Percentiles rank a stretch among this genome's conserved stretches.
phyloP scores from a whole-genome alignment of 352 stramenopile species.

The Phytopythium sindhum region DNA sequence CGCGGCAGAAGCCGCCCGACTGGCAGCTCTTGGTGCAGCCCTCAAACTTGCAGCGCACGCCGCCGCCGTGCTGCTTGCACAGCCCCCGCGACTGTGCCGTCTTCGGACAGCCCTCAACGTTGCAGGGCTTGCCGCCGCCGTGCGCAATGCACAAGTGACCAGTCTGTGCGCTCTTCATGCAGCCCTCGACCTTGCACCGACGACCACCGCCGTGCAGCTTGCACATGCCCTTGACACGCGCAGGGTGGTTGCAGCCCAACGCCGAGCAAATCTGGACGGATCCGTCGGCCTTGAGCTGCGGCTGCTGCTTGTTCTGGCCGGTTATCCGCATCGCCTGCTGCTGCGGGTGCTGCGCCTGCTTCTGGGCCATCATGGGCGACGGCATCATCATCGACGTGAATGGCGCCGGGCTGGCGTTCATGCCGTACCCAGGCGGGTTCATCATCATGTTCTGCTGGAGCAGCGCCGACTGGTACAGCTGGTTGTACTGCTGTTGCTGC shows the following conservation, averaged over 20 bases:
- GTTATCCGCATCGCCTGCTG: conserved; percentile 36
- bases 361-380: conserved; percentile 34
- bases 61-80: conserved; percentile 84
- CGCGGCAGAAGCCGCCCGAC: conserved; percentile 80
- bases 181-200: conserved; percentile 84
- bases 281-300: conserved; percentile 40
- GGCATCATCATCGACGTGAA: conserved; percentile 68
- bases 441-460: conserved; percentile 53
- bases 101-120: conserved; percentile 82
- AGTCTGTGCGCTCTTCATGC: conserved; percentile 86
- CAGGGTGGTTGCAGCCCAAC: conserved; percentile 73
- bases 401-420: conserved; percentile 34
- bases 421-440: conserved; percentile 20
- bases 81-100: conserved; percentile 79
- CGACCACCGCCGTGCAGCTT: conserved; percentile 78
- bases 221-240: conserved; percentile 83
- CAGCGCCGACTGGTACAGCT: conserved; percentile 58
- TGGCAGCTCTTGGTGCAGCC: conserved; percentile 87
- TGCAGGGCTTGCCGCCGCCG: conserved; percentile 81
- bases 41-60: conserved; percentile 84
- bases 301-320: conserved; percentile 52
- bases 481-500: conserved; percentile 36
- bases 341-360: conserved; percentile 24
- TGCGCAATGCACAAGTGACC: conserved; percentile 84
- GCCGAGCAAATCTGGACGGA: conserved; percentile 68